These are phyloP conservation scores for Emericellopsis atlantica DNA, from an alignment of 2,329 filamentous ascomycete genomes.

Conservation along the genomic window DNA sequence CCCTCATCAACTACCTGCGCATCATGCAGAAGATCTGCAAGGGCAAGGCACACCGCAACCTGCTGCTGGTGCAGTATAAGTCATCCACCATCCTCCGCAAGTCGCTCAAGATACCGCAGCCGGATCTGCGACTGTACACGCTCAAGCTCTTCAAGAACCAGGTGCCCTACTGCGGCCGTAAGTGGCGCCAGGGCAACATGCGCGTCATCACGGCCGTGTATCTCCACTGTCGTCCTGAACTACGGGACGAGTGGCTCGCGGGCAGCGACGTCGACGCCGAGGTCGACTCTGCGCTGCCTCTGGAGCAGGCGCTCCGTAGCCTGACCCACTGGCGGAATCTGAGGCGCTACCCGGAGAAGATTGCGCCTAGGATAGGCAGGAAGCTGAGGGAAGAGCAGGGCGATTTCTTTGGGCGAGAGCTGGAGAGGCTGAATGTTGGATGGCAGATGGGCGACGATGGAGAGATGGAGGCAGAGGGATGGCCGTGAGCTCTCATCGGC, in stretches of 20 bases:
- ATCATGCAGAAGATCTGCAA: constrained; percentile 97
- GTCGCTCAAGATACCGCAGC: constrained; percentile 80
- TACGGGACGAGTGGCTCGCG: constrained; percentile 89
- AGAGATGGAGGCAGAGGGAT: constrained; percentile 20
- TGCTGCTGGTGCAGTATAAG: constrained; percentile 92
- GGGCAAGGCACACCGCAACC: constrained; percentile 84
- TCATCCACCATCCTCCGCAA: constrained; percentile 86
- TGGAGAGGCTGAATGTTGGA: constrained; percentile 55
- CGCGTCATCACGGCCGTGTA: constrained; percentile 96
- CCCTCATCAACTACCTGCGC: constrained; percentile 86
- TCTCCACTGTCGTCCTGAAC: constrained; percentile 80
- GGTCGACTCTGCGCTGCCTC: constrained; percentile 80
- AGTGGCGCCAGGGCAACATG: constrained; percentile 98
- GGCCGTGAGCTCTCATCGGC: constrained; percentile 5
- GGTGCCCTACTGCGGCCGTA: constrained; percentile 93
- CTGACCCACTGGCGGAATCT: constrained; percentile 94
- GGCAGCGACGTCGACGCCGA: constrained; percentile 87
- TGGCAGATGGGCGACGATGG: constrained; percentile 28
- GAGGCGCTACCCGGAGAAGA: constrained; percentile 65
- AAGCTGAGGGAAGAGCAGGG: constrained; percentile 55
- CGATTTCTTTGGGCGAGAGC: constrained; percentile 67
- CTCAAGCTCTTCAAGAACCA: constrained; percentile 98
- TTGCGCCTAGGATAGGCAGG: constrained; percentile 45
- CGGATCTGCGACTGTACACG: constrained; percentile 79
- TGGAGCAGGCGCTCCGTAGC: constrained; percentile 81